A percentile compares a stretch with the other conserved stretches of the same genome.
Conservation (phyloP, 176 grass and related monocot species). For the Rhynchospora tenuis region DNA sequence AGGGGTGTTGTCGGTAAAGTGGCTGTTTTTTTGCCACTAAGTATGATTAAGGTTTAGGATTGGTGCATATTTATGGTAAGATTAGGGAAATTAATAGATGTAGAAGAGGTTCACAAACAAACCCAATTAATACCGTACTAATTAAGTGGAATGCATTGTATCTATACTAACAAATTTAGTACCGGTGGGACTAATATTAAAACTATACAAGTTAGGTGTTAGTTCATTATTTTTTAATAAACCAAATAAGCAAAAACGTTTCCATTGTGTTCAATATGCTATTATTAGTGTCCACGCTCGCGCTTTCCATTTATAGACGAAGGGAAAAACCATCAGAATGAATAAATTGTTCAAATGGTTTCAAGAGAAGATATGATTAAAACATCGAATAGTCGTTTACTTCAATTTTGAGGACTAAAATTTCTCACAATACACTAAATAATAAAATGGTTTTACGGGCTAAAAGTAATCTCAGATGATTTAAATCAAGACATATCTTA, state of each 20-base stretch:
- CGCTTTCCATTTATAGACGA: not conserved
- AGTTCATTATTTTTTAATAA: not conserved
- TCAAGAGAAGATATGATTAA: not conserved
- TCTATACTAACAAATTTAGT: not conserved
- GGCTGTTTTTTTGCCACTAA: not conserved
- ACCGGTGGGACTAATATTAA: not conserved
- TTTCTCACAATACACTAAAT: not conserved
- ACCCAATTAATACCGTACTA: not conserved
- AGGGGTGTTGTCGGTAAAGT: not conserved
- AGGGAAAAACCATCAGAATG: not conserved
- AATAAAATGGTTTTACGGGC: not conserved
- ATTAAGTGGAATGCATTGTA: not conserved
- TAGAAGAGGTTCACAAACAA: not conserved
- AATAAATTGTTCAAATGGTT: not conserved
- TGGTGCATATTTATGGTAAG: not conserved
- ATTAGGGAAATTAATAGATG: not conserved
- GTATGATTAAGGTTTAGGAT: constrained; percentile 5
- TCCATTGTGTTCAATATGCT: not conserved
- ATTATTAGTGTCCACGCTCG: not conserved
- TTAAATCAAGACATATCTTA: not conserved
- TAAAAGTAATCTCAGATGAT: not conserved
- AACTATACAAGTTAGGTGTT: not conserved
- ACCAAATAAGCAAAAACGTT: not conserved
- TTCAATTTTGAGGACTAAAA: not conserved
- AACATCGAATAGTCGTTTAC: not conserved